A percentile compares a stretch with the other conserved stretches of the same genome.
Evolutionary conservation across 2,329 filamentous ascomycete species (phyloP).

Genomic region (Ceratocystis cacaofunesta): DNA sequence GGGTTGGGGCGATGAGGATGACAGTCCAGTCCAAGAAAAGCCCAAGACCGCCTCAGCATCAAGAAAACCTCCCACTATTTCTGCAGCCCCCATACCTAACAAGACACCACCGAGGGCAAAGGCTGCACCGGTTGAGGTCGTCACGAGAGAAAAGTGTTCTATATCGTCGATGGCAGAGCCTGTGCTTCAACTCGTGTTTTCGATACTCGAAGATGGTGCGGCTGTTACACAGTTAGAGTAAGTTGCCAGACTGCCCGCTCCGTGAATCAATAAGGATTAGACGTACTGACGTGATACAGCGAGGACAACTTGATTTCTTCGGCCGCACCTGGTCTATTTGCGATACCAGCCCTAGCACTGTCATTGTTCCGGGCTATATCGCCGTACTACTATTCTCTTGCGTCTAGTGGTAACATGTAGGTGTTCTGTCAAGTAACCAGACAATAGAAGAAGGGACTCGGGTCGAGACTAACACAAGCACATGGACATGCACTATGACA

Average conservation of each 20-base stretch:
- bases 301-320: constrained; percentile 45
- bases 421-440: constrained; percentile 20
- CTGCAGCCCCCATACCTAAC: constrained; percentile 18
- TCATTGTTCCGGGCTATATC: constrained; percentile 70
- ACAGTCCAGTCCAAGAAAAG: not conserved
- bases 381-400: constrained; percentile 54
- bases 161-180: constrained; percentile 77
- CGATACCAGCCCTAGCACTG: constrained; percentile 54
- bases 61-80: constrained; percentile 14
- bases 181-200: constrained; percentile 51
- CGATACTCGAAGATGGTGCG: constrained; percentile 45
- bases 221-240: constrained; percentile 40
- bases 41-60: not conserved
- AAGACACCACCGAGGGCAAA: constrained; percentile 19
- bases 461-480: not conserved
- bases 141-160: constrained; percentile 70
- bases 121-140: constrained; percentile 45
- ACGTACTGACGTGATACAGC: constrained; percentile 19
- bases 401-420: constrained; percentile 49
- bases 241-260: constrained; percentile 16
- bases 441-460: not conserved
- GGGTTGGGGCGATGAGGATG: constrained; percentile 69
- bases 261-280: not conserved
- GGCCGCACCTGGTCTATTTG: constrained; percentile 55
- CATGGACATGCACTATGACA: constrained; percentile 20